Evolutionary conservation across 2,329 filamentous ascomycete species (phyloP).

Genomic region (Botrytis aclada): DNA sequence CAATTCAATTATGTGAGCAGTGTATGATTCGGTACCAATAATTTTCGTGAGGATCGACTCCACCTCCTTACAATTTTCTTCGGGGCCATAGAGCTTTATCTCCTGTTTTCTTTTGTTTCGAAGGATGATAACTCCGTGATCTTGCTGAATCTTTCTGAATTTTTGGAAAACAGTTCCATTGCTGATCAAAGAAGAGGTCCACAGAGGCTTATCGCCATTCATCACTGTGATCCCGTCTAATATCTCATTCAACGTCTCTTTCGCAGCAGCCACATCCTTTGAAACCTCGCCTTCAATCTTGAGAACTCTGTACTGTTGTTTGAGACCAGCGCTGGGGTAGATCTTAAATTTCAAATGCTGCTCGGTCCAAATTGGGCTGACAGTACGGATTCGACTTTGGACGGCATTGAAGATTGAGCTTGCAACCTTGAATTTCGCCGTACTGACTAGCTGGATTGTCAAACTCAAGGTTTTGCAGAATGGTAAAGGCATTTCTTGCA

Average conservation of each 20-base stretch:
- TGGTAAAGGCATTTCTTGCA: slow-evolving; percentile 38
- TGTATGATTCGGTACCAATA: slow-evolving; percentile 15
- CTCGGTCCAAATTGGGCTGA: slow-evolving; percentile 36
- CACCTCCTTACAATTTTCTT: not conserved
- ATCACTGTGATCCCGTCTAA: slow-evolving; percentile 38
- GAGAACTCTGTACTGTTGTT: slow-evolving; percentile 35
- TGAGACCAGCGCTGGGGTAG: slow-evolving; percentile 32
- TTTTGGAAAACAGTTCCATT: not conserved
- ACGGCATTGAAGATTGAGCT: slow-evolving; percentile 39
- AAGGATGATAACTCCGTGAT: not conserved
- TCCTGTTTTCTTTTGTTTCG: not conserved
- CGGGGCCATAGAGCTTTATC: slow-evolving; percentile 3
- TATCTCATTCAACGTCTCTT: slow-evolving; percentile 37
- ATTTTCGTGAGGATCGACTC: slow-evolving; percentile 34
- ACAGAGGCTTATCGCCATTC: slow-evolving; percentile 34
- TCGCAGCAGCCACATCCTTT: slow-evolving; percentile 38
- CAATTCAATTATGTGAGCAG: slow-evolving; percentile 33
- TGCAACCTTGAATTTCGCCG: slow-evolving; percentile 42
- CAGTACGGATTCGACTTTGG: slow-evolving; percentile 33
- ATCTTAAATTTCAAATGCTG: slow-evolving; percentile 35
- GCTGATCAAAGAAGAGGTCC: slow-evolving; percentile 36
- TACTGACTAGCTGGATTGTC: slow-evolving; percentile 40
- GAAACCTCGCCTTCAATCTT: slow-evolving; percentile 41
- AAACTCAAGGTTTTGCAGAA: slow-evolving; percentile 38
- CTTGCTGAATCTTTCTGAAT: not conserved